Base-by-base conservation (phyloP, 208 protist genomes). In the Trypanosoma vivax region DNA sequence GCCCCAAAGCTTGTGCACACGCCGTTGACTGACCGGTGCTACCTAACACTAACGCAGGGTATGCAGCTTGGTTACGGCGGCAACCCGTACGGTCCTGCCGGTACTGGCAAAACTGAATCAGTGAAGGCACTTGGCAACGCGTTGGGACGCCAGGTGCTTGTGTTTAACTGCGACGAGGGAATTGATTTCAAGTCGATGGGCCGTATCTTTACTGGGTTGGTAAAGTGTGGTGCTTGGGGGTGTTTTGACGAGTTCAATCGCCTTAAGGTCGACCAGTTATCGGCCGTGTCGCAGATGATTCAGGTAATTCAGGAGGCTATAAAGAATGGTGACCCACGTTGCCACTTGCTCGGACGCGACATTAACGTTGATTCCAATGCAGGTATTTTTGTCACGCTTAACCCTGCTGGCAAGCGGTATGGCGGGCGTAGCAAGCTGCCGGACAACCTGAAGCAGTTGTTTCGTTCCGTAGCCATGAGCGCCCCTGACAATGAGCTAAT, bases 181-280 rank as follows among this genome's bases (percentile, higher is more conserved):
- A 99, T 99, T 66, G 97, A 99, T 64, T 98, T 98, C 76, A 96
- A 99, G 70, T 96, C 90, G 10, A 99, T 99, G 97, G 96, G 97
- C 6, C 79, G 98, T 54, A 99, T 99, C 67, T 99, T 99, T 78
- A 97, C 91, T 23, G 98, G 98, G 6, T 79, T 99, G n/a, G 96
- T 99, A 34, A 98, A 98, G 72, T 98, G 96, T 59, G 98, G 98
- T 7, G 97, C 97, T 34, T 99, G 97, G 97, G 97, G 97, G 19
- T 99, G 98, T 81, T 99, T 99, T 69, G 97, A 99, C 76, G 97
- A 99, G 81, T 99, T 99, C 85, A 99, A 99, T 71, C 89, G 98
- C 23, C 79, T 99, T 24, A 97, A 98, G 70, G 90, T 98, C 47
- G 97, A 99, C 65, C 96, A 98, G 67, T 79, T 99, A 11, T 99